Conservation (phyloP, 169 alveolate genomes). For the Plasmodium berghei region DNA sequence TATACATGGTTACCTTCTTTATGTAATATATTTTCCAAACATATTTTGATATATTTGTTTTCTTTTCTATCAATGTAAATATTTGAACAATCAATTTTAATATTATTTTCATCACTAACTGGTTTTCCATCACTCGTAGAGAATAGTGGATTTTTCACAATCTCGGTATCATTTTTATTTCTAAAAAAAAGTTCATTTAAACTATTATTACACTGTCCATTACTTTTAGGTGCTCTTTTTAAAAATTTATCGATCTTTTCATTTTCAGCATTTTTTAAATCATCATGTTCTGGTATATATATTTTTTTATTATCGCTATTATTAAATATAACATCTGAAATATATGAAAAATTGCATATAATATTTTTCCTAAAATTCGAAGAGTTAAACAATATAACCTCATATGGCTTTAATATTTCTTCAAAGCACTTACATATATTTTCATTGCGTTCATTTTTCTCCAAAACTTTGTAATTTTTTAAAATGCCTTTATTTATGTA, state of each 20-base stretch:
- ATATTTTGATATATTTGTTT: slow-evolving; percentile 32
- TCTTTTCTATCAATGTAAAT: slow-evolving; percentile 23
- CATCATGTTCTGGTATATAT: no score
- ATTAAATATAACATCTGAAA: slow-evolving; percentile 1
- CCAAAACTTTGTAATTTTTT: slow-evolving; percentile 32
- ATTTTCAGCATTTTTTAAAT: no score
- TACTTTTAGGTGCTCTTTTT: no score
- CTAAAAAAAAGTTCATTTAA: not conserved
- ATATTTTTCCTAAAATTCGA: slow-evolving; percentile 31
- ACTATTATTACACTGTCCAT: no score
- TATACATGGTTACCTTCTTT: slow-evolving; percentile 56
- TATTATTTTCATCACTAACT: not conserved
- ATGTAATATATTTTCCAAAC: slow-evolving; percentile 36
- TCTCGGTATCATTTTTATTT: not conserved
- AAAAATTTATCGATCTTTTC: no score
- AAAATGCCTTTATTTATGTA: slow-evolving; percentile 47
- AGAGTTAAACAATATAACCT: slow-evolving; percentile 32
- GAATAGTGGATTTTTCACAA: not conserved
- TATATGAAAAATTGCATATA: slow-evolving; percentile 19
- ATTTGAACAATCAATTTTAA: slow-evolving; percentile 17
- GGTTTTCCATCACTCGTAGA: not conserved
- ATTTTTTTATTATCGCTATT: no score
- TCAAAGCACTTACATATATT: slow-evolving; percentile 53
- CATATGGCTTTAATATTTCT: slow-evolving; percentile 54
- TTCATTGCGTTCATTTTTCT: slow-evolving; percentile 16